These are phyloP conservation scores for Fusarium sp. DNA, from an alignment of 2,329 filamentous ascomycete genomes.

Conservation along the genomic window DNA sequence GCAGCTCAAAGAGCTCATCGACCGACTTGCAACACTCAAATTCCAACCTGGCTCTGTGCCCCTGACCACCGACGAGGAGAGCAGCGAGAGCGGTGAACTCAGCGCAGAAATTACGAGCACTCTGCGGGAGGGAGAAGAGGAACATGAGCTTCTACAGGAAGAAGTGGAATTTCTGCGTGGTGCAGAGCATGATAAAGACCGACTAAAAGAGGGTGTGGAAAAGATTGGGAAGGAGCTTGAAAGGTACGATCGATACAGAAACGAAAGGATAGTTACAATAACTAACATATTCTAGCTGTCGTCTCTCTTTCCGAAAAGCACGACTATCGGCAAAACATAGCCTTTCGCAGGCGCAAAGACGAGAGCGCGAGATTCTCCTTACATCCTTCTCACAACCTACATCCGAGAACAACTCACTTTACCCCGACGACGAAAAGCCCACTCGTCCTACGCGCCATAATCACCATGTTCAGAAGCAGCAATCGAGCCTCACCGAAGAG, in stretches of 20 bases:
- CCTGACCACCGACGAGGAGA: slow-evolving; percentile 61
- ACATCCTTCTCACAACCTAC: slow-evolving; percentile 68
- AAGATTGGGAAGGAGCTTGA: slow-evolving; percentile 78
- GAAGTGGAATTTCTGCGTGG: slow-evolving; percentile 78
- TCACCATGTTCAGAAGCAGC: slow-evolving; percentile 46
- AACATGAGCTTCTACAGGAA: slow-evolving; percentile 82
- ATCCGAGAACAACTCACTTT: slow-evolving; percentile 50
- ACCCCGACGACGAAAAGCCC: slow-evolving; percentile 42
- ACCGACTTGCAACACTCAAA: slow-evolving; percentile 68
- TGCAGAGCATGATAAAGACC: slow-evolving; percentile 69
- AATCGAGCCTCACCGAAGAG: slow-evolving; percentile 66
- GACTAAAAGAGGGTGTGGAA: slow-evolving; percentile 74
- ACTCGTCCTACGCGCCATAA: slow-evolving; percentile 45
- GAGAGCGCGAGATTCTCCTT: slow-evolving; percentile 82
- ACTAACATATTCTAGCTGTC: slow-evolving; percentile 56
- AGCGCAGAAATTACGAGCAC: slow-evolving; percentile 83
- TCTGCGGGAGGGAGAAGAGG: slow-evolving; percentile 83
- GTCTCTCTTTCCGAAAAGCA: slow-evolving; percentile 82
- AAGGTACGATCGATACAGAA: slow-evolving; percentile 60
- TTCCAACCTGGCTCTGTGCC: slow-evolving; percentile 71
- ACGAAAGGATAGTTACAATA: background rate
- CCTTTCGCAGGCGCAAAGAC: slow-evolving; percentile 77
- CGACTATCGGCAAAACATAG: slow-evolving; percentile 83
- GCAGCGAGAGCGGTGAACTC: slow-evolving; percentile 75
- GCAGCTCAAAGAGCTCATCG: slow-evolving; percentile 70